Base-by-base conservation (phyloP, 2,329 filamentous ascomycete species). In the Clarireedia paspali region DNA sequence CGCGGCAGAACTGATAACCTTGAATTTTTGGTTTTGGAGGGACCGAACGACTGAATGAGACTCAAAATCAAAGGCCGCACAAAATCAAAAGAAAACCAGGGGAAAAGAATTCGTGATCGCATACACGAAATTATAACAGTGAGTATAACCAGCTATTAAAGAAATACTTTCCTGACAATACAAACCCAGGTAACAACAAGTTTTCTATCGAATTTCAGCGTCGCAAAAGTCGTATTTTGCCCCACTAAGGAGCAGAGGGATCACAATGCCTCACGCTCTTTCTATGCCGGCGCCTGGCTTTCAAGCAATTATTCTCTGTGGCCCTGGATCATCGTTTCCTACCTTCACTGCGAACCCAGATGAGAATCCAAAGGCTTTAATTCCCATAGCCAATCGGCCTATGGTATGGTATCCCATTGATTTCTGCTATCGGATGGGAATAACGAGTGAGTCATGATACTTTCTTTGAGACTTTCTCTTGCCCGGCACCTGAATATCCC, bases 331-430 rank as follows among this genome's bases (percentile, higher is more conserved):
- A 7, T 91, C 87, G 0, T 87, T 94, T 63, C 84, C 87, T 47
- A 92, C 89, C 1, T 92, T 94, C 69, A 91, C 88, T 2, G 85
- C 87, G 2, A 89, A 85, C 59, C 86, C 88, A 5, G 84, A 87
- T 72, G 86, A 91, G 67, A 85, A 88, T 59, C 88, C 89, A 9
- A 94, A 94, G 72, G 88, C 89, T 9, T 79, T 94, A 23, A 74
- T 94, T 6, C 89, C 89, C 5, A 87, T 94, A 58, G 89, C 89
- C 38, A 94, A 94, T 70, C 75, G 89, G 63, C 89, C 89, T 1
- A 94, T 94, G 89, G 85, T 94, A 47, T 92, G 89, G 87, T 94
- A 94, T 70, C 85, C 89, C 5, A 81, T 94, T 42, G 88, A 92
- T 66, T 92, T 89, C 74, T 92, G 88, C 72, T 88, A 90, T 67